Conservation (phyloP, 1,284 basidiomycete species). For the Calocybe gambosa region DNA sequence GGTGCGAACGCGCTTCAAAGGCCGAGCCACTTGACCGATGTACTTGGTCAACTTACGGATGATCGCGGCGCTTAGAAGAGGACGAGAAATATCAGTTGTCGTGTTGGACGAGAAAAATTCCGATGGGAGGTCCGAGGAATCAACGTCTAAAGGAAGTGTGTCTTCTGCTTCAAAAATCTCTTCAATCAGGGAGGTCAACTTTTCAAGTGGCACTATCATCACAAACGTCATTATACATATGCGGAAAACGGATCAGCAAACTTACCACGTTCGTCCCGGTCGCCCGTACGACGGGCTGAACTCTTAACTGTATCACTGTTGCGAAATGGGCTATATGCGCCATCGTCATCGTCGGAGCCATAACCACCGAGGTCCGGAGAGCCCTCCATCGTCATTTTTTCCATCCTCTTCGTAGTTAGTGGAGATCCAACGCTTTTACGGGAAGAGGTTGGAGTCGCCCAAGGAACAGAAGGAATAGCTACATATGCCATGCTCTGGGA, state of each 20-base stretch:
- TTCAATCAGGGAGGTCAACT: slow-evolving; percentile 62
- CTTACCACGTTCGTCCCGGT: slow-evolving; percentile 70
- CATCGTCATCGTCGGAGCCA: slow-evolving; percentile 46
- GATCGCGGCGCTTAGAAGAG: slow-evolving; percentile 52
- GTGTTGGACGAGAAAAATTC: slow-evolving; percentile 64
- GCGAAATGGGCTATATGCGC: slow-evolving; percentile 24
- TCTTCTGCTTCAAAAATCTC: slow-evolving; percentile 91
- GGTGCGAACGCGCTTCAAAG: slow-evolving; percentile 54
- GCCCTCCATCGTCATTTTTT: slow-evolving; percentile 26
- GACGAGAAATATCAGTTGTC: slow-evolving; percentile 46
- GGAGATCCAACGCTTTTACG: slow-evolving; percentile 25
- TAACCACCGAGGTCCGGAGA: slow-evolving; percentile 54
- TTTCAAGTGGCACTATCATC: slow-evolving; percentile 61
- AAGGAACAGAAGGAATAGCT: slow-evolving; percentile 46
- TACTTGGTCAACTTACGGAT: slow-evolving; percentile 67
- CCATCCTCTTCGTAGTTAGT: slow-evolving; percentile 22
- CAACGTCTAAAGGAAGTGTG: slow-evolving; percentile 59
- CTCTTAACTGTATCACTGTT: slow-evolving; percentile 32
- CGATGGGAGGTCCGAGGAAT: slow-evolving; percentile 46
- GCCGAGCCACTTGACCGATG: slow-evolving; percentile 58
- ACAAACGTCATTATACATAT: slow-evolving; percentile 4
- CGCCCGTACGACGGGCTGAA: slow-evolving; percentile 57
- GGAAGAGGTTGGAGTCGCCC: slow-evolving; percentile 41
- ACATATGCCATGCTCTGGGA: slow-evolving; percentile 51
- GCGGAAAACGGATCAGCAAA: slow-evolving; percentile 8